These are phyloP conservation scores for Paragyromitra xinjiangensis DNA, from an alignment of 495 filamentous ascomycete species.

Conservation along the genomic window DNA sequence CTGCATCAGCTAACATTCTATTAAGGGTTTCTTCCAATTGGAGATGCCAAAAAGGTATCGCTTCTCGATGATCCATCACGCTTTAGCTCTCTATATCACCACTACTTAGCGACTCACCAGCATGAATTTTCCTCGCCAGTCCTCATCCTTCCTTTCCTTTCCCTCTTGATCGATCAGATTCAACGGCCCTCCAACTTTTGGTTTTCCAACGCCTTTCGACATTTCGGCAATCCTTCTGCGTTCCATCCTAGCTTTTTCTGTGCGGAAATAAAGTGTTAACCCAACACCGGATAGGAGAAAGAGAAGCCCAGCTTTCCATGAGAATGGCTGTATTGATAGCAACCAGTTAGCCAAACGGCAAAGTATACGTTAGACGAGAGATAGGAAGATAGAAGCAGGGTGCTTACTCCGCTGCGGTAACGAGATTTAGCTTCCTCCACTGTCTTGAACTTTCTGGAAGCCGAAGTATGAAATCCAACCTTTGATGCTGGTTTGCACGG, in stretches of 20 bases:
- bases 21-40: not conserved
- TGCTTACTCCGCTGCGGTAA: constrained; percentile 52
- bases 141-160: constrained; percentile 73
- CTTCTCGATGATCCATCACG: not conserved
- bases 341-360: constrained; percentile 2
- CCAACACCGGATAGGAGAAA: constrained; percentile 81
- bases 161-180: constrained; percentile 83
- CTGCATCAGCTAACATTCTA: constrained; percentile 13
- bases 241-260: constrained; percentile 88
- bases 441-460: constrained; percentile 48
- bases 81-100: not conserved
- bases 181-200: constrained; percentile 91
- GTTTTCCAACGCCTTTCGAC: constrained; percentile 88
- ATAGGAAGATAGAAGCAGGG: not conserved
- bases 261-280: constrained; percentile 86
- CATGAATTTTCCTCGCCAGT: constrained; percentile 85
- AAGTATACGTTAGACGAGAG: not conserved
- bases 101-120: constrained; percentile 63
- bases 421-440: constrained; percentile 56
- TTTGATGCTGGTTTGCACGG: constrained; percentile 11
- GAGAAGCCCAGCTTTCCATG: constrained; percentile 83
- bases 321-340: constrained; percentile 73
- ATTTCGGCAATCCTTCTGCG: constrained; percentile 85
- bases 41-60: not conserved
- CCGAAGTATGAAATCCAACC: constrained; percentile 36